Evolutionary conservation across 805 yeast genomes (phyloP), one percentile per base, ranked within the genome.

Genomic region (Jamesozyma jinghongensis): DNA sequence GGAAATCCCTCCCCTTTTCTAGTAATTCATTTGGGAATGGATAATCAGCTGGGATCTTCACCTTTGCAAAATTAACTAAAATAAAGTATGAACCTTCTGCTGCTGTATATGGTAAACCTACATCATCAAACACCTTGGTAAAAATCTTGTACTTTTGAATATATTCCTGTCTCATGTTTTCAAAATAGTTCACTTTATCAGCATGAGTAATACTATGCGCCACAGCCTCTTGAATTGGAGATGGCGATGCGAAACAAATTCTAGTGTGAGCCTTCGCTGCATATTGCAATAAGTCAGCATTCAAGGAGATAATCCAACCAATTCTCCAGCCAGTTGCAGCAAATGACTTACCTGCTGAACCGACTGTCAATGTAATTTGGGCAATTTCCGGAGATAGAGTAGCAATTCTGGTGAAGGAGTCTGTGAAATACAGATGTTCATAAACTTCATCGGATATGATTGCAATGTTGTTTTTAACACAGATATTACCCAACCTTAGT

Each of bases 281-380:
- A 57, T 84, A 85, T 49, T 81, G 78, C 53, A 92, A 70, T 49
- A 88, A 68, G 25, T 82, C 84, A n/a, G 83, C 71, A 40, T 84
- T 81, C 37, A 49, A 35, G 5, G 96, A 97, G 46, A 88, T 79
- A 30, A 90, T 73, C 94, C 95, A 92, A 40, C 98, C 98, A 40
- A 92, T 75, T 69, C 98, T 80, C 97, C 97, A 92, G 40, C 98
- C 98, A 11, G 98, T 92, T 34, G 95, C 95, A n/a, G 96, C 95
- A 67, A 92, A 92, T 0, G 95, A 79, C 63, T 92, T 92, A 48
- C 98, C 98, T 5, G 97, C 98, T 22, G 96, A 85, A 1, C 97
- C 97, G 18, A 92, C 94, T 3, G 97, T 81, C 41, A 92, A 66
- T 0, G 97, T 85, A 54, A 87, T 69, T 43, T 76, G 75, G 20